Evolutionary conservation across 148 eudicot genomes (phyloP).

Genomic region (Rhododendron henanense): DNA sequence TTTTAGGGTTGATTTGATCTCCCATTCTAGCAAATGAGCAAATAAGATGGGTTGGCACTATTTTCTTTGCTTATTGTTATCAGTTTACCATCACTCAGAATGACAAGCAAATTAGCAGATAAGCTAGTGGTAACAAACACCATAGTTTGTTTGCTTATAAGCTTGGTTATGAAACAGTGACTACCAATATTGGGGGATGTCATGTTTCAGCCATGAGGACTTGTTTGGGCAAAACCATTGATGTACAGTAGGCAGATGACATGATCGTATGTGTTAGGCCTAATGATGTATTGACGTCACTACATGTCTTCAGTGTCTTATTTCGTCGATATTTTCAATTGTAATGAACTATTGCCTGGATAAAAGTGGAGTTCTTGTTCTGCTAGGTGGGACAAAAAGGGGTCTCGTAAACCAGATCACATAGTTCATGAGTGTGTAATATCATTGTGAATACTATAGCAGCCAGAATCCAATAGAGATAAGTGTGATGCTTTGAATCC

Average conservation of each 20-base stretch:
- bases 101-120: background rate
- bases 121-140: background rate
- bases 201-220: background rate
- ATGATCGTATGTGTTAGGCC: background rate
- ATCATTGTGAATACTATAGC: background rate
- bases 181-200: background rate
- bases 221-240: background rate
- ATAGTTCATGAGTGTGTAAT: background rate
- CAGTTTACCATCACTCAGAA: background rate
- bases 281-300: background rate
- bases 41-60: background rate
- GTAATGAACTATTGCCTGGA: background rate
- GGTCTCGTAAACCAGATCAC: background rate
- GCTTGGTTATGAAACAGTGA: background rate
- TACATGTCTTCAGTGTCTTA: background rate
- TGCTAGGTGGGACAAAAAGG: background rate
- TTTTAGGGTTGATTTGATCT: background rate
- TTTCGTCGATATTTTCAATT: background rate
- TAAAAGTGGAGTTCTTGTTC: background rate
- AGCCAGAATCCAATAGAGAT: background rate
- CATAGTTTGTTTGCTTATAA: background rate
- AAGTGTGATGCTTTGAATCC: background rate
- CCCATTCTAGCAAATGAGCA: background rate
- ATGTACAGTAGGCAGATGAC: background rate
- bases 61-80: background rate